Evolutionary conservation across 140 eudicot species (phyloP), one percentile per base, ranked within the genome.

Genomic region (Ambrosia hybrid): DNA sequence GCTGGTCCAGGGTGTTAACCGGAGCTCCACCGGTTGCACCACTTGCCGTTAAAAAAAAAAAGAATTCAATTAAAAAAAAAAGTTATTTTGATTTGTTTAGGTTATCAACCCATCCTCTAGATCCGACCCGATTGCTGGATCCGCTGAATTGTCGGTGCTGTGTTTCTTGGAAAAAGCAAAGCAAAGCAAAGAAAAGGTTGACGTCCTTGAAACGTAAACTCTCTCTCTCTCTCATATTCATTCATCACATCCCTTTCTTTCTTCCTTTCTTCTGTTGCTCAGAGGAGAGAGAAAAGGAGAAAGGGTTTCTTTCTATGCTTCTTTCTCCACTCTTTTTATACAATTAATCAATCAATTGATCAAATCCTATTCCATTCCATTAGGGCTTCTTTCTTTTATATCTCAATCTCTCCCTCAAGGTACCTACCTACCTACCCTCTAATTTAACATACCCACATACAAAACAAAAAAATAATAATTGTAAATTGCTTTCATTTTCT

Each of bases 401-500:
- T 75, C 73, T 51, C 67, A 59, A 66, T 75, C 79, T 74, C 73
- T 38, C 66, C 72, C 67, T 74, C 48, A 66, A 4, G 79, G 79
- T 75, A 45, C 34, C 34, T 30, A 21, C 26, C 26, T 21, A 21
- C 26, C 26, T 21, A 21, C 26, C 26, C 26, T 21, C 26, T 21
- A 21, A 21, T 21, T 21, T 21, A 21, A 21, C 26, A 21, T 21
- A 0, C 26, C 26, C 26, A 21, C 26, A 21, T 21, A 21, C 26
- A 21, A 21, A 21, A 21, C 26, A 21, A 21, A 21, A 21, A 21
- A 21, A 21, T 21, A 21, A 21, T 21, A 21, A 21, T 21, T 21
- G 26, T 21, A 21, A 21, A 21, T 30, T 30, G 34, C 34, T 30
- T 30, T 30, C 2, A 2, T 30, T 30, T 30, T 30, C 34, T 30